Base-by-base conservation (phyloP, 176 grass and related monocot species). In the Zoysia pacifica region DNA sequence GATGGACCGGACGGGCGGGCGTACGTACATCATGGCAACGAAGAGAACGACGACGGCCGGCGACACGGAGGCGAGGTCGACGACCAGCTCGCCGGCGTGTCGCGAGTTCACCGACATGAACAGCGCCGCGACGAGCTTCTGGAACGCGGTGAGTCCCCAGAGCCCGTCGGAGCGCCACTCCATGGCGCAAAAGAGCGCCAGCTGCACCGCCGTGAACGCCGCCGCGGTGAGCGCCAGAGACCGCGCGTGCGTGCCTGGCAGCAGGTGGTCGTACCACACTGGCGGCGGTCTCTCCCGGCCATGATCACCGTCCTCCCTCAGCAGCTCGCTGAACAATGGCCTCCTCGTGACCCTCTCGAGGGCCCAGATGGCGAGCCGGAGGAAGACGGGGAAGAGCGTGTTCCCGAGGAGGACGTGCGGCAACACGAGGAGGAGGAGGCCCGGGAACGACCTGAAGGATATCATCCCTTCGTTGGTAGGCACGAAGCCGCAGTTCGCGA, bases 71-170 rank as follows among this genome's bases (percentile, higher is more conserved):
- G 85, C 79, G 67, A 94, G 61, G 53, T 97, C 89, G 18, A 97
- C 73, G 8, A 89, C 48, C 63, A 76, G 60, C 63, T 97, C 94
- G 0, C 94, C 94, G 19, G 91, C 42, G 79, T 97, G 85, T 35
- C 94, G 77, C 1, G 94, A 94, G 83, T 94, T 97, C 13, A 88
- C 85, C 0, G 91, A 83, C 89, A 88, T 85, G 82, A 94, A 94
- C 4, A 90, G 28, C 10, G 80, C 89, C 0, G 62, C 89, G 5
- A 94, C 83, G 48, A 88, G 49, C 87, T 97, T 97, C 89, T 86
- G 84, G 41, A 72, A 84, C 36, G 72, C 47, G 2, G 36, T 83
- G 72, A 94, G 73, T 11, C 79, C 89, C 2, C 6, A 45, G 59
- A 97, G 85, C 15, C 85, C 89, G 37, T 84, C 73, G 48, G 87